Evolutionary conservation across 78 protist species (phyloP).

Genomic region (Chrysochromulina parva): DNA sequence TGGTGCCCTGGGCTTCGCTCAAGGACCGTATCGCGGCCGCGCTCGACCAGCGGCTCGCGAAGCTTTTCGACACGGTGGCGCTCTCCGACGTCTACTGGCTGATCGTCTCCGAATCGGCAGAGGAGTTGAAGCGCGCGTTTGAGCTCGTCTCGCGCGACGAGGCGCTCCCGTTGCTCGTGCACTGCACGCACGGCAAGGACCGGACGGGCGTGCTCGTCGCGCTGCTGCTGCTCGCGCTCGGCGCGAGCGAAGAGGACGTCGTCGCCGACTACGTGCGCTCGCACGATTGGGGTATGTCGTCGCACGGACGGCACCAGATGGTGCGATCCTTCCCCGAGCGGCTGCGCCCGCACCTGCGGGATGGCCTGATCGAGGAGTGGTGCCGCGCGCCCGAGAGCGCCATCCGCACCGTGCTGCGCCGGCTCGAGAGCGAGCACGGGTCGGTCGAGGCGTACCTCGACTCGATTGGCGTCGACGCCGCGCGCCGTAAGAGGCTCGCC

Average conservation of each 20-base stretch:
- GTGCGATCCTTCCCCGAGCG: too few species aligned
- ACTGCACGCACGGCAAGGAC: constrained; percentile 62
- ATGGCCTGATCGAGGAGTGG: too few species aligned
- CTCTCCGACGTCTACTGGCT: neutral
- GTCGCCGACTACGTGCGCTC: constrained; percentile 19
- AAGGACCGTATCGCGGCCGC: neutral
- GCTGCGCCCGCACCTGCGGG: too few species aligned
- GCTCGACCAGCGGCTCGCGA: neutral
- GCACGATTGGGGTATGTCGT: too few species aligned
- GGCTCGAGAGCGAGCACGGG: too few species aligned
- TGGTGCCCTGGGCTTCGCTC: neutral
- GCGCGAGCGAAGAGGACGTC: constrained; percentile 11
- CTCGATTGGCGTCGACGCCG: too few species aligned
- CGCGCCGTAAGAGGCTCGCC: too few species aligned
- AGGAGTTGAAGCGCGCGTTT: neutral
- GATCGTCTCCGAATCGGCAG: neutral
- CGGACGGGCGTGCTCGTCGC: constrained; percentile 54
- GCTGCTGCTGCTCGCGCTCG: neutral
- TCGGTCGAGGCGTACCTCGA: too few species aligned
- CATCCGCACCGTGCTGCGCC: too few species aligned
- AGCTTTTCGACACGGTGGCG: neutral
- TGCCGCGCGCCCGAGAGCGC: too few species aligned
- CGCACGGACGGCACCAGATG: too few species aligned
- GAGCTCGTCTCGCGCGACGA: neutral
- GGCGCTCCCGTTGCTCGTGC: constrained; percentile 3